Evolutionary conservation across 2,329 filamentous ascomycete genomes (phyloP), one percentile per base, ranked within the genome.

Genomic region (Kalaharituber pfeilii): DNA sequence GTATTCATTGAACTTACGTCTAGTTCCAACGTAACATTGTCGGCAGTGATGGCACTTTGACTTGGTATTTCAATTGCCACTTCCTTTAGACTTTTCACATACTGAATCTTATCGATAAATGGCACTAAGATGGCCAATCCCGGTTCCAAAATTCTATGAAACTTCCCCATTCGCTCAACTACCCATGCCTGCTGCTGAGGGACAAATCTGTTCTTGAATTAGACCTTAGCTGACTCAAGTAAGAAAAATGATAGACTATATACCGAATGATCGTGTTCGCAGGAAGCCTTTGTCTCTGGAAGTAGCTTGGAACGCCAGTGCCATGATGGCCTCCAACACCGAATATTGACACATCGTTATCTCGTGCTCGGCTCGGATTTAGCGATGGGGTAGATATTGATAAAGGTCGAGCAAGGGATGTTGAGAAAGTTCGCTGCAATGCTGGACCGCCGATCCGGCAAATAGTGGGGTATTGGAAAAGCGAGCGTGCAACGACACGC

Each of bases 141-240:
- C 2, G 91, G 91, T 64, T 95, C 79, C 51, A 98, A 73, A 65
- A 98, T 95, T 20, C 88, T 79, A 71, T 86, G 83, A 73, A 94
- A 98, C 70, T 88, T 91, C 65, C 91, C 91, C 91, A 98, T 98
- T 66, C 91, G 88, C 77, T 98, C 91, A 55, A 98, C 91, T 56
- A 98, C 89, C 91, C 91, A 98, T 69, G 91, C 91, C 64, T 89
- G 96, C 73, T 98, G 91, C 71, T 98, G 91, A n/a, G 91, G 91
- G 42, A 98, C 91, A 70, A 96, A 98, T 57, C 62, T 64, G 13
- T 8, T 25, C 6, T 39, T 5, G 33, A 13, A 18, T 39, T 39
- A 39, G 33, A 15, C 33, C 4, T 6, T 1, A 18, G 13, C 33
- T 39, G 13, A 39, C 33, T 3, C 13, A 36, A 15, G 13, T 7